Conservation (phyloP, 1,284 basidiomycete genomes). For the Leccinum pallidistipes region DNA sequence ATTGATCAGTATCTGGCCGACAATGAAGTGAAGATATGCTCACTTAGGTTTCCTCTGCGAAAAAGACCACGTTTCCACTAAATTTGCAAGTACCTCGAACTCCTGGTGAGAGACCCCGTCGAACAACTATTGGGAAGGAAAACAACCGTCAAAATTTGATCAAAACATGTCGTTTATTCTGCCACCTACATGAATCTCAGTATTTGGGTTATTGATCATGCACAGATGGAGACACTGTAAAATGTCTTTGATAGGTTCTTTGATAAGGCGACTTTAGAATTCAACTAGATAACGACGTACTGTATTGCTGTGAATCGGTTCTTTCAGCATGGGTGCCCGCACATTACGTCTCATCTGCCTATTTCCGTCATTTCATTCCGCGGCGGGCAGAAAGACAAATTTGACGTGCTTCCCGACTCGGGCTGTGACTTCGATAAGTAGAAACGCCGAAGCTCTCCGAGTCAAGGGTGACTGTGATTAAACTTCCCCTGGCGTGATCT, state of each 20-base stretch:
- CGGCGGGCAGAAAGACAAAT: no score
- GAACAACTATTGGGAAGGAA: not conserved
- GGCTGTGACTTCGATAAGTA: no score
- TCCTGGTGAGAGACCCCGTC: not conserved
- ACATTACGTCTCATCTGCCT: no score
- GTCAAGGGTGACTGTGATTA: no score
- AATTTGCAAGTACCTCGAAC: not conserved
- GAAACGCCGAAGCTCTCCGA: no score
- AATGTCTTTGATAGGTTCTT: not conserved
- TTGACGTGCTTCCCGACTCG: no score
- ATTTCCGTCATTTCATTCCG: no score
- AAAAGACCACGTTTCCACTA: not conserved
- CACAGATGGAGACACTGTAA: not conserved
- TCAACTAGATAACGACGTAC: not conserved
- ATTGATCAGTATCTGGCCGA: not conserved
- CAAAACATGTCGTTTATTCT: not conserved
- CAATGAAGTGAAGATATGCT: not conserved
- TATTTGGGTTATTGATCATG: not conserved
- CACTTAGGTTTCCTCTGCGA: not conserved
- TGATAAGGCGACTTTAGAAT: not conserved
- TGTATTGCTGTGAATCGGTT: not conserved
- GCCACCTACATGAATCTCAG: not conserved
- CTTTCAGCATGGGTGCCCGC: no score
- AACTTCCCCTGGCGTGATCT: no score
- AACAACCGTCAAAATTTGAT: not conserved